Evolutionary conservation across 2,329 filamentous ascomycete genomes (phyloP), one percentile per base, ranked within the genome.

Genomic region (Beauveria sp.): DNA sequence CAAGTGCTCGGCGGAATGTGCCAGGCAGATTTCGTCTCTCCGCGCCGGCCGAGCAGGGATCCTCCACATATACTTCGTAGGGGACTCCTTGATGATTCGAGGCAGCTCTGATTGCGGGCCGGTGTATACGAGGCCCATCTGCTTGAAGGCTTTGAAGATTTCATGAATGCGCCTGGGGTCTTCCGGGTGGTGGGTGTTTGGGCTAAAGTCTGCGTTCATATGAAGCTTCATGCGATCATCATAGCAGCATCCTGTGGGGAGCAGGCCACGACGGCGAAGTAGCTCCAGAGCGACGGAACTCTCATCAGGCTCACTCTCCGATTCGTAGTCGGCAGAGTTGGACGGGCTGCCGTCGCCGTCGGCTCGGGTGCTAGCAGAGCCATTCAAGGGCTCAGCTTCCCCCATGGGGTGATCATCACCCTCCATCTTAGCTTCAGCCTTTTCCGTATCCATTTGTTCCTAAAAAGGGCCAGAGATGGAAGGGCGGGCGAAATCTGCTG

Each of bases 191-290:
- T 96, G 88, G 24, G 93, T 88, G 53, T 86, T 83, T 1, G 82
- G 81, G 20, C 83, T 85, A 70, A 86, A 88, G 71, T 91, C 87
- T 18, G 90, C 86, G 71, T 97, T 96, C 60, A 92, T 90, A 72
- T 99, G 95, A 63, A 96, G 89, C 63, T 95, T 91, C 95, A 99
- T 99, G 38, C 93, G 86, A 62, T 91, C 87, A 76, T 99, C 95
- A 71, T 98, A 99, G 66, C 90, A 93, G 64, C 89, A 86, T 3
- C 90, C 90, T 0, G 89, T 93, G 0, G 88, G 84, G 1, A 90
- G 78, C 28, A 84, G 74, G 2, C 79, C 79, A 43, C 75, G 78
- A 61, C 75, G 75, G 16, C 71, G 72, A 56, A 79, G 67, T 57
- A 75, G 72, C 3, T 73, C 74, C 2, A 72, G 67, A 7, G 73